phyloP scores from a whole-genome alignment of 371 early-diverging fungal species.

The Mortierella sp. region DNA sequence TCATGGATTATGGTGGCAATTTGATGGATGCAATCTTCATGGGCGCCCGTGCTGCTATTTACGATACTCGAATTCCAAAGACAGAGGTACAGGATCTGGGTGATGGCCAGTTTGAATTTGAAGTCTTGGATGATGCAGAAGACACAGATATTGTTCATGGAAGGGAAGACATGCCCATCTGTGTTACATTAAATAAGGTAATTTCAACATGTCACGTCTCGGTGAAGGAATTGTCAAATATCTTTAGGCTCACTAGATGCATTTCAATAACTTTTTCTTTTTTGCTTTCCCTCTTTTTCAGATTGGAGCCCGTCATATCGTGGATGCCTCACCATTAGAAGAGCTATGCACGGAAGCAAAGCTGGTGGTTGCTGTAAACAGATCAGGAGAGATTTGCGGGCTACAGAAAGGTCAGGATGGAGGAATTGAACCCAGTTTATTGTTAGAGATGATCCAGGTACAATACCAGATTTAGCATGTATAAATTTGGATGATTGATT shows the following conservation, averaged over 20 bases:
- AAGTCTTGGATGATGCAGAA: conserved; percentile 88
- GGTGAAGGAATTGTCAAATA: background rate
- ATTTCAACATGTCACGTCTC: background rate
- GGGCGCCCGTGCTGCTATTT: conserved; percentile 88
- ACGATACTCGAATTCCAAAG: conserved; percentile 87
- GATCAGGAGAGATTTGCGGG: conserved; percentile 81
- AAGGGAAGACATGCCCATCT: conserved; percentile 81
- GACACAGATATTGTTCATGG: conserved; percentile 85
- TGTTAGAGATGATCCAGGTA: conserved; percentile 86
- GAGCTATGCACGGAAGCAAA: conserved; percentile 86
- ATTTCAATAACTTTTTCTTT: background rate
- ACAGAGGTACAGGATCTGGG: conserved; percentile 77
- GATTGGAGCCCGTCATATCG: conserved; percentile 86
- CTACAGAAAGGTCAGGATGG: conserved; percentile 87
- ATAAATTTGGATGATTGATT: background rate
- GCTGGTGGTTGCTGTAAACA: conserved; percentile 87
- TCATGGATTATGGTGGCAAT: conserved; percentile 92
- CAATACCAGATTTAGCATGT: background rate
- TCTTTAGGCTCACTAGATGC: too few species aligned
- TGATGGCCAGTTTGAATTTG: conserved; percentile 88
- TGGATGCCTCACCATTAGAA: conserved; percentile 90
- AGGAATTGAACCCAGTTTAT: conserved; percentile 79
- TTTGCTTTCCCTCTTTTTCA: conserved; percentile 36
- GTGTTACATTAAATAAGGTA: conserved; percentile 88
- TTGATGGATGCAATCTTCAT: conserved; percentile 86